These are phyloP conservation scores for Blastomyces gilchristii DNA, from an alignment of 2,329 filamentous ascomycete genomes.

Conservation along the genomic window DNA sequence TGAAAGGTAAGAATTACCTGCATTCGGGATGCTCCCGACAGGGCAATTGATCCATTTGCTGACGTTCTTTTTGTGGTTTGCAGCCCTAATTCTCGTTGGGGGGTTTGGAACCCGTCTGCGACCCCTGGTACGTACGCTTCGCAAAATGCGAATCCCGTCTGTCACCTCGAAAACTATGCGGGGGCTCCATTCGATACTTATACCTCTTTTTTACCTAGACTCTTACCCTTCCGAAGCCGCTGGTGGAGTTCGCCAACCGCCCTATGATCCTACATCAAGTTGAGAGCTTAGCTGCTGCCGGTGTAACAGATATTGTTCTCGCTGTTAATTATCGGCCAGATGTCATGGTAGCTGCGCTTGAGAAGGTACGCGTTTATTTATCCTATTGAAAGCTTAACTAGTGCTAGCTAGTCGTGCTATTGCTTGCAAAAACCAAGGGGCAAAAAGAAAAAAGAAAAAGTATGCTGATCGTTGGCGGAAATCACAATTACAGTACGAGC, in stretches of 20 bases:
- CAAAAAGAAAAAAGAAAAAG: neutral
- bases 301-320: constrained; percentile 94
- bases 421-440: neutral
- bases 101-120: constrained; percentile 97
- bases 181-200: neutral
- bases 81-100: constrained; percentile 97
- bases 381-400: neutral
- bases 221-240: constrained; percentile 89
- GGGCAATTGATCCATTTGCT: constrained; percentile 13
- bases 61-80: constrained; percentile 14
- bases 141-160: neutral
- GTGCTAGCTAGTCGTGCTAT: neutral
- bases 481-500: constrained; percentile 57
- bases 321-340: constrained; percentile 98
- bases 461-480: constrained; percentile 1
- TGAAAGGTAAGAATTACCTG: constrained; percentile 36
- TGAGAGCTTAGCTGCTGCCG: constrained; percentile 82
- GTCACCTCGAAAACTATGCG: neutral
- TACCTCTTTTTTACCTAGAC: constrained; percentile 50
- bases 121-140: constrained; percentile 61
- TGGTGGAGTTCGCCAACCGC: constrained; percentile 97
- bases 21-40: constrained; percentile 8
- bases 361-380: constrained; percentile 52
- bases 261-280: constrained; percentile 99
- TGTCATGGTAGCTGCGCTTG: constrained; percentile 88